phyloP scores from a whole-genome alignment of 2,329 filamentous ascomycete genomes.

The Fonsecaea multimorphosa region DNA sequence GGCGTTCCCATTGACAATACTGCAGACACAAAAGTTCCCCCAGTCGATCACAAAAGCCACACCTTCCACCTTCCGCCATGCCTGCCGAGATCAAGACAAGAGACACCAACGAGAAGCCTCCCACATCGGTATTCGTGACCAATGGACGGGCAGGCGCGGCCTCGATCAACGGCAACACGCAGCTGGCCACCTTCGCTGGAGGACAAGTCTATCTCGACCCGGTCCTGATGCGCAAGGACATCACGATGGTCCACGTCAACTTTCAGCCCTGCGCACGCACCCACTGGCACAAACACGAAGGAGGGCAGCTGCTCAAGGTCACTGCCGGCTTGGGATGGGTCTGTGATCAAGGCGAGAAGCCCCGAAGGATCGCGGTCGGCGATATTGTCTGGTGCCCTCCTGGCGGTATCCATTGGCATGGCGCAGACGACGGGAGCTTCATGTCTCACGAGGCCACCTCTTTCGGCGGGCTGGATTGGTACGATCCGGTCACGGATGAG shows the following conservation, averaged over 20 bases:
- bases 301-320: slow-evolving; percentile 52
- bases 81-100: background rate
- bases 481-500: slow-evolving; percentile 46
- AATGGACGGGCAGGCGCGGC: background rate
- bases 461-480: slow-evolving; percentile 48
- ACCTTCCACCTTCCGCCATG: background rate
- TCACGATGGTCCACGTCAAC: slow-evolving; percentile 47
- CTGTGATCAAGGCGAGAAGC: slow-evolving; percentile 49
- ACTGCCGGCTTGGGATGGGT: slow-evolving; percentile 50
- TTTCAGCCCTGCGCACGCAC: slow-evolving; percentile 53
- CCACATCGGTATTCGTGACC: background rate
- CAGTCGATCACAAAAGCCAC: background rate
- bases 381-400: slow-evolving; percentile 51
- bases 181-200: slow-evolving; percentile 37
- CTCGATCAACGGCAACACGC: background rate
- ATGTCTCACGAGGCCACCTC: slow-evolving; percentile 51
- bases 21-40: background rate
- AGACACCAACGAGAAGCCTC: background rate
- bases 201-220: slow-evolving; percentile 45
- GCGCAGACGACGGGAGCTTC: slow-evolving; percentile 49
- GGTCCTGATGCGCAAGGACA: slow-evolving; percentile 41
- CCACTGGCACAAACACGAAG: slow-evolving; percentile 54
- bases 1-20: background rate
- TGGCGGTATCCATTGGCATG: slow-evolving; percentile 54
- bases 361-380: slow-evolving; percentile 47